Base-by-base conservation (phyloP, 1,139 yeast species). In the Pneumocystis carinii region DNA sequence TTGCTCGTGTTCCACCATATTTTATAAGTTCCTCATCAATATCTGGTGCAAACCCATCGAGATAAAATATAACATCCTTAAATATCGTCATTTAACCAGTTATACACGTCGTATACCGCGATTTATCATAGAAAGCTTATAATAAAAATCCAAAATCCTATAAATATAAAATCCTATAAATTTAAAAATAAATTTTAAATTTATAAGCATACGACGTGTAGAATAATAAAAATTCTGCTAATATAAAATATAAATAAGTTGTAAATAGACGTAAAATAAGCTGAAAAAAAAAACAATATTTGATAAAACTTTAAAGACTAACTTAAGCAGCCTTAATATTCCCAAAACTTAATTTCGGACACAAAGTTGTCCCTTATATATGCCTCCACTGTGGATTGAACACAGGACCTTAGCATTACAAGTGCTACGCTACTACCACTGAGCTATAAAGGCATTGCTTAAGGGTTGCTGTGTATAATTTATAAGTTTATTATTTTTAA, bases 321-420 rank as follows among this genome's bases (percentile, higher is more conserved):
- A 27, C 4, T 27, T 27, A 27, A 27, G 2, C 2, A 27, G 29
- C 4, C 29, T 27, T 27, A 27, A 4, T 27, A 27, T 27, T 27
- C n/a, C n/a, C n/a, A 27, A 27, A 27, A 27, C 4, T 27, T 27
- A 27, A 4, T 2, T 27, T 27, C 29, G 29, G 29, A 27, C 17
- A 39, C 17, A 15, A 3, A n/a, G 19, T 3, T 17, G 48, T 39
- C 19, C 48, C 7, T 17, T 7, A 48, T 24, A 48, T n/a, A 12
- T 48, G 55, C 55, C 55, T 48, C 55, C 55, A 48, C 55, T 48
- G 55, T 48, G 55, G 55, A 48, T 48, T 48, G 55, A 48, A 48
- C 55, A 48, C 55, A 48, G 55, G 55, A 48, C 55, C 55, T 48
- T 48, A 48, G 55, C 55, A 48, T 48, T 48, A 48, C 55, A 48